Percentiles rank a stretch among this genome's conserved stretches.
Evolutionary conservation across 2,329 filamentous ascomycete genomes (phyloP).

Genomic region (Fusarium nelsonii): DNA sequence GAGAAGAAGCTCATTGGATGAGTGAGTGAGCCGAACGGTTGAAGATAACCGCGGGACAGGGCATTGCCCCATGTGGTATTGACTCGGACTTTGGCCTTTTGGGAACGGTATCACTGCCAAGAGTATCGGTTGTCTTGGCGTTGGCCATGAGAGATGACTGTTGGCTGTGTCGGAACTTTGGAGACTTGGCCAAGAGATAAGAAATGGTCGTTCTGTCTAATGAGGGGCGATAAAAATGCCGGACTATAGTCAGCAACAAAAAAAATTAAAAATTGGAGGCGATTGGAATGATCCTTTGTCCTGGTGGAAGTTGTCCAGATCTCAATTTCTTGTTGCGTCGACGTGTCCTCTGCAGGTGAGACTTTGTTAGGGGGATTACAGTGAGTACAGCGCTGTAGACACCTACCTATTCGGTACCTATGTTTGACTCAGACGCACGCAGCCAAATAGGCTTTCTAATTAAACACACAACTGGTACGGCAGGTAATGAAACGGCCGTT

Average conservation of each 20-base stretch:
- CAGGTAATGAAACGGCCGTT: neutral
- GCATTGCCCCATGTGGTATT: constrained; percentile 23
- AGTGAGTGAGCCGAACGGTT: neutral
- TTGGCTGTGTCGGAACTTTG: neutral
- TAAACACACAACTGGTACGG: neutral
- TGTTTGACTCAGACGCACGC: neutral
- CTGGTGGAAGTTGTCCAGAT: neutral
- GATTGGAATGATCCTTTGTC: constrained; percentile 23
- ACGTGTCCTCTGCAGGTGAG: neutral
- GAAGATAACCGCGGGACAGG: constrained; percentile 23
- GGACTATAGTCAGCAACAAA: neutral
- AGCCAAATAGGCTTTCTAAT: neutral
- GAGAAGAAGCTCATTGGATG: constrained; percentile 3
- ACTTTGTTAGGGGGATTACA: neutral
- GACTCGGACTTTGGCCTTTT: constrained; percentile 3
- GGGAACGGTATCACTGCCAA: constrained; percentile 29
- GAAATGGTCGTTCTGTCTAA: neutral
- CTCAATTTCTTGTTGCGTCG: neutral
- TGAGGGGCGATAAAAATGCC: neutral
- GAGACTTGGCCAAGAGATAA: constrained; percentile 30
- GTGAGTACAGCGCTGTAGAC: neutral
- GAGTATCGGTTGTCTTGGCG: constrained; percentile 24
- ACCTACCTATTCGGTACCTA: neutral
- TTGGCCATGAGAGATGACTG: neutral
- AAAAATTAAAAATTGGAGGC: neutral